Conservation (phyloP, 352 stramenopile species). For the Pythium dissimile region DNA sequence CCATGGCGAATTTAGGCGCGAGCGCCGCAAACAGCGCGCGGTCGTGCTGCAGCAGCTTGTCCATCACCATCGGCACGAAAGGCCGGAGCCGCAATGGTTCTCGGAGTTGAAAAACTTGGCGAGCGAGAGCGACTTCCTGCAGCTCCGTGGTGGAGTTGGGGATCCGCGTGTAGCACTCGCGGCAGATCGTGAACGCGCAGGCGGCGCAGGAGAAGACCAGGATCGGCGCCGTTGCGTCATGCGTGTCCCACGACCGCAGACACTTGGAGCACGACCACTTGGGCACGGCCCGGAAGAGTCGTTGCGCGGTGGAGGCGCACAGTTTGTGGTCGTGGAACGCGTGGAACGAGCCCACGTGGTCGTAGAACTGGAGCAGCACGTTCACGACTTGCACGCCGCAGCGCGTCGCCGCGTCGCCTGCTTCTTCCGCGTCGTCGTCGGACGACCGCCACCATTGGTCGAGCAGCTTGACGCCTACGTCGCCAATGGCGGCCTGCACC, state of each 20-base stretch:
- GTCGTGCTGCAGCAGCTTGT: constrained; percentile 16
- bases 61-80: constrained; percentile 35
- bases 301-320: constrained; percentile 14
- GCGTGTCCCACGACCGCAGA: constrained; percentile 21
- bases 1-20: constrained; percentile 37
- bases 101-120: constrained; percentile 5
- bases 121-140: constrained; percentile 3
- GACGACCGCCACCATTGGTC: constrained; percentile 15
- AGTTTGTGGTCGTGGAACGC: constrained; percentile 30
- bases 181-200: constrained; percentile 23
- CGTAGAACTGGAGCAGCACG: constrained; percentile 25
- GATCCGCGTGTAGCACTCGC: constrained; percentile 46
- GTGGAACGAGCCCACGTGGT: constrained; percentile 24
- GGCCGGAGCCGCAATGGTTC: constrained; percentile 28
- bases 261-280: constrained; percentile 26
- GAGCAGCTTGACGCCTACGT: constrained; percentile 19
- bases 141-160: constrained; percentile 34
- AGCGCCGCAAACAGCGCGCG: constrained; percentile 15
- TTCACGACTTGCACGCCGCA: constrained; percentile 16
- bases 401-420: background rate
- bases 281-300: constrained; percentile 20
- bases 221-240: constrained; percentile 1
- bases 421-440: background rate
- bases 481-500: constrained; percentile 18
- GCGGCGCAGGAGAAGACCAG: constrained; percentile 22